Conservation (phyloP, 306 rosid species). For the Sophora flavescens region DNA sequence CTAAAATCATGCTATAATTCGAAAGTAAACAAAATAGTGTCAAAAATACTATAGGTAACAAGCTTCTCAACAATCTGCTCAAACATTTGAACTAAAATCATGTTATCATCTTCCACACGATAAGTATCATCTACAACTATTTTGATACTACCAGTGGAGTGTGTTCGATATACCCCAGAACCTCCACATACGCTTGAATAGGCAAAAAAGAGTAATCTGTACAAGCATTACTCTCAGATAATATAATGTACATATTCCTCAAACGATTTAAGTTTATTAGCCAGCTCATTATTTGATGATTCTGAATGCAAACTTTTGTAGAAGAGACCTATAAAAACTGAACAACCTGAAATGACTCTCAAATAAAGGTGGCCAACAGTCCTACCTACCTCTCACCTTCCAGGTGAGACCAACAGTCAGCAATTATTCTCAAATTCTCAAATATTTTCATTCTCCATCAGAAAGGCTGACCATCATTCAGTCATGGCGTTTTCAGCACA, state of each 20-base stretch:
- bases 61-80: too few species aligned
- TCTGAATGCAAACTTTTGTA: neutral
- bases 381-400: conserved; percentile 11
- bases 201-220: neutral
- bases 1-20: too few species aligned
- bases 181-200: conserved; percentile 7
- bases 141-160: too few species aligned
- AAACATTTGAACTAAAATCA: too few species aligned
- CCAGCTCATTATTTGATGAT: neutral
- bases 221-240: neutral
- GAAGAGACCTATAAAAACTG: neutral
- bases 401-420: conserved; percentile 15
- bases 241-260: conserved; percentile 17
- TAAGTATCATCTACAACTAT: too few species aligned
- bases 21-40: too few species aligned
- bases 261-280: neutral
- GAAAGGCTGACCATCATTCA: conserved; percentile 8
- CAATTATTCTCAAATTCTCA: conserved; percentile 23
- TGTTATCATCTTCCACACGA: too few species aligned
- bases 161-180: neutral
- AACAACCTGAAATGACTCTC: conserved; percentile 16
- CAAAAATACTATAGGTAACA: too few species aligned
- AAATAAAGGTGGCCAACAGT: neutral
- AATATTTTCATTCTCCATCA: conserved; percentile 1
- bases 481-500: conserved; percentile 9